Evolutionary conservation across 2,329 filamentous ascomycete genomes (phyloP).

Genomic region (Arthrobotrys megalospora): DNA sequence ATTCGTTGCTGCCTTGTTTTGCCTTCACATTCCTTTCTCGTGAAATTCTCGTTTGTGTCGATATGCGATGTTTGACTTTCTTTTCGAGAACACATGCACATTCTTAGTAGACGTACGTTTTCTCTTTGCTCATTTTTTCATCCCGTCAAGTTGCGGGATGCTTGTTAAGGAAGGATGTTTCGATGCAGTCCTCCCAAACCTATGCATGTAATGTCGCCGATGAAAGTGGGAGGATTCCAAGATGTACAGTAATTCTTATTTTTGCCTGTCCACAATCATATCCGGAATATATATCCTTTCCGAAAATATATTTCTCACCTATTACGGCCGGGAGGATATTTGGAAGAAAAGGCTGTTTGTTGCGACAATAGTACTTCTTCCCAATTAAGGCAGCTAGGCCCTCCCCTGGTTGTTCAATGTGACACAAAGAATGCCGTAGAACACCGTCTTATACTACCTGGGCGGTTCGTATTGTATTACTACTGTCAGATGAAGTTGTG

Average conservation of each 20-base stretch:
- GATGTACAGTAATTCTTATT: conserved; percentile 3
- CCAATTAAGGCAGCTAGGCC: conserved; percentile 14
- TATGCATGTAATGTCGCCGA: conserved; percentile 41
- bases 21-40: conserved; percentile 42
- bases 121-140: conserved; percentile 18
- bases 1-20: conserved; percentile 23
- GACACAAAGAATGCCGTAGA: conserved; percentile 35
- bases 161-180: conserved; percentile 29
- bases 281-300: conserved; percentile 6
- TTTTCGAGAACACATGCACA: conserved; percentile 29
- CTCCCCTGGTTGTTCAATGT: conserved; percentile 12
- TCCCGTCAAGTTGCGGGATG: conserved; percentile 7
- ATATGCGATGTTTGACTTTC: conserved; percentile 55
- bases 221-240: conserved; percentile 20
- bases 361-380: neutral
- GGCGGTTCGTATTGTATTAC: conserved; percentile 14
- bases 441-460: conserved; percentile 3
- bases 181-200: neutral
- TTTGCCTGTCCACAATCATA: conserved; percentile 5
- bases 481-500: conserved; percentile 7
- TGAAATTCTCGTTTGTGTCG: conserved; percentile 17
- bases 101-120: conserved; percentile 18
- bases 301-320: conserved; percentile 23
- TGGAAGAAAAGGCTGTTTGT: conserved; percentile 16
- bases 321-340: conserved; percentile 10